These are phyloP conservation scores for Leucogyrophana mollusca DNA, from an alignment of 768 basidiomycete species.

Conservation along the genomic window DNA sequence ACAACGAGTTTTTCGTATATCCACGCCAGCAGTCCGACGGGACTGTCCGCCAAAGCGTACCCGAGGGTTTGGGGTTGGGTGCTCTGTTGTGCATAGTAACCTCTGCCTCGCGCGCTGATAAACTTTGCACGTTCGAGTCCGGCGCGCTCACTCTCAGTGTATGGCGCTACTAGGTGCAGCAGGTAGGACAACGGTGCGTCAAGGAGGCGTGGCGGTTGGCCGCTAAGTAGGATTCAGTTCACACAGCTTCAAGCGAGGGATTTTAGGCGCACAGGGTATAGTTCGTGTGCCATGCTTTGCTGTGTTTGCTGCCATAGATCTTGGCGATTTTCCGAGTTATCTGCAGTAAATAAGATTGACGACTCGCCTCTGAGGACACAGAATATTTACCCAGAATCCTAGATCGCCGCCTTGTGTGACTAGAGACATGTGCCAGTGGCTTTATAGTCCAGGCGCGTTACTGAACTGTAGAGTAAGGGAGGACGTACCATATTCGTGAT, in stretches of 20 bases:
- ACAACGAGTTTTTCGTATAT: slow-evolving; percentile 45
- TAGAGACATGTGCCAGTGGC: slow-evolving; percentile 7
- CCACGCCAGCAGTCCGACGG: slow-evolving; percentile 47
- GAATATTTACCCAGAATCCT: slow-evolving; percentile 34
- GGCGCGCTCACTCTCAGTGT: slow-evolving; percentile 33
- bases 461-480: too few relatives aligned
- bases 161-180: slow-evolving; percentile 27
- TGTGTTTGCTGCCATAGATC: slow-evolving; percentile 24
- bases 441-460: neutral
- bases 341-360: slow-evolving; percentile 7
- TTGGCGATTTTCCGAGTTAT: slow-evolving; percentile 23
- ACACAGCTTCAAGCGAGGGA: neutral
- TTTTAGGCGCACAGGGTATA: slow-evolving; percentile 23
- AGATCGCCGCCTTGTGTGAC: slow-evolving; percentile 50
- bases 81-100: slow-evolving; percentile 40
- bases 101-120: slow-evolving; percentile 31
- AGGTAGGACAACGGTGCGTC: slow-evolving; percentile 20
- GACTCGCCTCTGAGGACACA: neutral
- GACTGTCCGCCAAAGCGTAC: slow-evolving; percentile 52
- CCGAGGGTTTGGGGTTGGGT: slow-evolving; percentile 49
- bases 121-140: slow-evolving; percentile 27
- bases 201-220: neutral
- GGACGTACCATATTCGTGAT: slow-evolving; percentile 8
- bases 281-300: slow-evolving; percentile 35
- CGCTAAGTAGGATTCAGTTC: neutral